Conservation (phyloP, 2,329 filamentous ascomycete species). For the Fusarium stilboides region DNA sequence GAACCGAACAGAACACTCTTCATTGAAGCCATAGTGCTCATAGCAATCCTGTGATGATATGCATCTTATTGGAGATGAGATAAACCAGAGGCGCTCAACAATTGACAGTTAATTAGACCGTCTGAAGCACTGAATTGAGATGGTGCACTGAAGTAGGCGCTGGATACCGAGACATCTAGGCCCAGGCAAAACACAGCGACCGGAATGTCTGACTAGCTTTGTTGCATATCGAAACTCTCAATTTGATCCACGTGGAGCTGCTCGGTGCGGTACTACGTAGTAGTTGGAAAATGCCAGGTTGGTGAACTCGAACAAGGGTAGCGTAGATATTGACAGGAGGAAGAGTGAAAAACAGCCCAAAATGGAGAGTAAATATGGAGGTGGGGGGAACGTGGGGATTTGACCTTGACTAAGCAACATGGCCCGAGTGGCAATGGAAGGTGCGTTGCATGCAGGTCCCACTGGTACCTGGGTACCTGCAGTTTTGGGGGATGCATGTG, state of each 20-base stretch:
- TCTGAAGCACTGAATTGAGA: background rate
- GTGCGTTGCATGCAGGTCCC: slow-evolving; percentile 6
- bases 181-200: background rate
- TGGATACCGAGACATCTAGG: background rate
- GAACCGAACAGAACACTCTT: background rate
- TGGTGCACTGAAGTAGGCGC: no score
- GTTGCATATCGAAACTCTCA: slow-evolving; percentile 1
- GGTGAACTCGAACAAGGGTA: slow-evolving; percentile 7
- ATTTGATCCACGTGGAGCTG: slow-evolving; percentile 4
- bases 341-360: background rate
- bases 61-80: background rate
- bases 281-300: background rate
- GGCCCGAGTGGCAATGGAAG: background rate
- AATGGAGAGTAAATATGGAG: slow-evolving; percentile 9
- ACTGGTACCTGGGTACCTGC: background rate
- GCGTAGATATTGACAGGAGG: slow-evolving; percentile 8
- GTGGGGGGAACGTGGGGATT: background rate
- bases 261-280: background rate
- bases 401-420: slow-evolving; percentile 1
- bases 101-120: background rate
- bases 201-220: background rate
- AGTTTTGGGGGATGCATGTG: background rate
- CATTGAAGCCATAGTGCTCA: background rate
- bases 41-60: background rate
- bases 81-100: background rate